Percentiles rank a stretch among this genome's conserved stretches.
These are phyloP conservation scores for Paecilomyces sp. DNA, from an alignment of 2,329 filamentous ascomycete genomes.

Conservation along the genomic window DNA sequence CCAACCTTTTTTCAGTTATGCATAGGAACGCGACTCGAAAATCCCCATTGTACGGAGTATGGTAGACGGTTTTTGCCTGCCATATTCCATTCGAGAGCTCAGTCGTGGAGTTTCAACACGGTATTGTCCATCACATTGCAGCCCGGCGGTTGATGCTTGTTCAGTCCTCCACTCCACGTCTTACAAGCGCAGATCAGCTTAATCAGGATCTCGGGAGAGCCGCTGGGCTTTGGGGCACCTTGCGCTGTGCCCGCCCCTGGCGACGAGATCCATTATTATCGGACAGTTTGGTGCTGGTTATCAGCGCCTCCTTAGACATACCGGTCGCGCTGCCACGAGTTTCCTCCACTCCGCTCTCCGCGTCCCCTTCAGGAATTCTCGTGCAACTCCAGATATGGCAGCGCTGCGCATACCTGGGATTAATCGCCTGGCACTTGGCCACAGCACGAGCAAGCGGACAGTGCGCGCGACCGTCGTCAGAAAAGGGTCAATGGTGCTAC, in stretches of 20 bases:
- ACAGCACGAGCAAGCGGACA: not conserved
- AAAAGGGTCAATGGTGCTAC: not conserved
- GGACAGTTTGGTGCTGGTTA: not conserved
- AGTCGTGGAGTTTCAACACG: no score
- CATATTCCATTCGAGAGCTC: no score
- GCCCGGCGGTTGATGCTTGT: not conserved
- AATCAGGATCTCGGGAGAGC: not conserved
- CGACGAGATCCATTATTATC: no score
- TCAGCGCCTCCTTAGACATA: not conserved
- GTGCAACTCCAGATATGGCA: no score
- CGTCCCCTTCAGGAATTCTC: not conserved
- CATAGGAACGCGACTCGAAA: no score
- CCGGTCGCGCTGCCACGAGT: not conserved
- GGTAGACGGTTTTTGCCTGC: no score
- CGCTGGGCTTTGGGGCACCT: not conserved
- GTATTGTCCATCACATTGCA: not conserved
- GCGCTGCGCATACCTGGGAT: no score
- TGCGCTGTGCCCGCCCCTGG: not conserved
- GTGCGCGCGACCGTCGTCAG: not conserved
- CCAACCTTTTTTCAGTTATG: not conserved
- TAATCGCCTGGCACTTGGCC: no score
- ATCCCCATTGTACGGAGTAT: no score
- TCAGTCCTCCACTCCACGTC: not conserved
- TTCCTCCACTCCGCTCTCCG: not conserved
- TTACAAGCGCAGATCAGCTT: not conserved